A percentile compares a stretch with the other conserved stretches of the same genome.
These are phyloP conservation scores for Adansonia digitata DNA, from an alignment of 345 rosid genomes.

Conservation along the genomic window DNA sequence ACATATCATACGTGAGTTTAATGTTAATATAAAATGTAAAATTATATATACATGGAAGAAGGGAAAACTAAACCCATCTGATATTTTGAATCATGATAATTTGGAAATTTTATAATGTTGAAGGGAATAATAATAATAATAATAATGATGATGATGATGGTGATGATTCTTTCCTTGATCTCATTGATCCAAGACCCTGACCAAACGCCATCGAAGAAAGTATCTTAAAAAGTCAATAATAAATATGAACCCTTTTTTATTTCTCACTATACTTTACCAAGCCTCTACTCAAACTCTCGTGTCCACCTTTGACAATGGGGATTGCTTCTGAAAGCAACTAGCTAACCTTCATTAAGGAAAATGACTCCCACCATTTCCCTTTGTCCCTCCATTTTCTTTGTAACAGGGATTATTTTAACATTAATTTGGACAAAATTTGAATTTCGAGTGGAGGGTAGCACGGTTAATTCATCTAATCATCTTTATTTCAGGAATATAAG, in stretches of 20 bases:
- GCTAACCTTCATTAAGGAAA: slow-evolving; percentile 14
- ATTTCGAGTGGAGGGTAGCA: too few species aligned
- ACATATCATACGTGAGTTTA: not conserved
- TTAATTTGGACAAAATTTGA: slow-evolving; percentile 3
- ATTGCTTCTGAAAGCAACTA: slow-evolving; percentile 44
- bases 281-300: slow-evolving; percentile 45
- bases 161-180: slow-evolving; percentile 1
- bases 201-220: slow-evolving; percentile 1
- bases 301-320: slow-evolving; percentile 25
- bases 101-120: not conserved
- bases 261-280: slow-evolving; percentile 38
- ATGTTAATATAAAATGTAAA: not conserved
- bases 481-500: too few species aligned
- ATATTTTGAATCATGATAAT: not conserved
- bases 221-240: not conserved
- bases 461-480: too few species aligned
- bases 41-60: too few species aligned
- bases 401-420: not conserved
- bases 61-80: too few species aligned
- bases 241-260: slow-evolving; percentile 14
- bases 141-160: too few species aligned
- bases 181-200: not conserved
- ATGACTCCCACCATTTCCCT: slow-evolving; percentile 16
- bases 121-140: not conserved
- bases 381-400: not conserved